A percentile compares a stretch with the other conserved stretches of the same genome.
Evolutionary conservation across 257 asterid genomes (phyloP).

Genomic region (Solanum etuberosum): DNA sequence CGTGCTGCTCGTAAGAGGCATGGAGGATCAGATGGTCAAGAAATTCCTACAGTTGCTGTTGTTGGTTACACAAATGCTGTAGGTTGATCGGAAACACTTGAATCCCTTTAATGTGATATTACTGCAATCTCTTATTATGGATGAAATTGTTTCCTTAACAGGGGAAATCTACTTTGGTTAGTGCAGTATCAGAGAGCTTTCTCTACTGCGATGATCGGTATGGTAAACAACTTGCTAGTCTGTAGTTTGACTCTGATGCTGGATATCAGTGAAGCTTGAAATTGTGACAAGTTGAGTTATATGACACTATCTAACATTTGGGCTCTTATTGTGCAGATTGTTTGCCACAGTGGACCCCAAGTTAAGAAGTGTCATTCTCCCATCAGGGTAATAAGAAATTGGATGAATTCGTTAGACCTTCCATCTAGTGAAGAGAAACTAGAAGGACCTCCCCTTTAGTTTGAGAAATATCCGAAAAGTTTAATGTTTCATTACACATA

Average conservation of each 20-base stretch:
- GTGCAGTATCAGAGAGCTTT: conserved; percentile 68
- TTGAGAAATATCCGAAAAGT: neutral
- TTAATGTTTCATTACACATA: neutral
- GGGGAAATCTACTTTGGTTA: conserved; percentile 92
- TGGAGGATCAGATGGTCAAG: conserved; percentile 54
- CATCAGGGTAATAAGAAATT: conserved; percentile 58
- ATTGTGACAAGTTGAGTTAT: neutral
- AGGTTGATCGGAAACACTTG: conserved; percentile 18
- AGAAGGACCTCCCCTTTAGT: neutral
- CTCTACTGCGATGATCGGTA: conserved; percentile 91
- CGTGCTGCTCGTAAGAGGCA: conserved; percentile 79
- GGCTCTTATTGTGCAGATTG: conserved; percentile 46
- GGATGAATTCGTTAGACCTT: conserved; percentile 5
- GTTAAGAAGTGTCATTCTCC: conserved; percentile 70
- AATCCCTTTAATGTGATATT: conserved; percentile 4
- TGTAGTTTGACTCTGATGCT: neutral
- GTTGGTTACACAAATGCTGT: conserved; percentile 99
- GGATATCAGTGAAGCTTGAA: neutral
- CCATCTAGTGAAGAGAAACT: neutral
- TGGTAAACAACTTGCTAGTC: neutral
- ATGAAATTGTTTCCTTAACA: conserved; percentile 17
- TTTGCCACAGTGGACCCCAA: conserved; percentile 98
- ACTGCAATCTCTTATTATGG: neutral
- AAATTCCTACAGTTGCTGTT: conserved; percentile 74
- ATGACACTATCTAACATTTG: conserved; percentile 1